Evolutionary conservation across 73 alveolate species (phyloP).

Genomic region (Effrenium voratum): DNA sequence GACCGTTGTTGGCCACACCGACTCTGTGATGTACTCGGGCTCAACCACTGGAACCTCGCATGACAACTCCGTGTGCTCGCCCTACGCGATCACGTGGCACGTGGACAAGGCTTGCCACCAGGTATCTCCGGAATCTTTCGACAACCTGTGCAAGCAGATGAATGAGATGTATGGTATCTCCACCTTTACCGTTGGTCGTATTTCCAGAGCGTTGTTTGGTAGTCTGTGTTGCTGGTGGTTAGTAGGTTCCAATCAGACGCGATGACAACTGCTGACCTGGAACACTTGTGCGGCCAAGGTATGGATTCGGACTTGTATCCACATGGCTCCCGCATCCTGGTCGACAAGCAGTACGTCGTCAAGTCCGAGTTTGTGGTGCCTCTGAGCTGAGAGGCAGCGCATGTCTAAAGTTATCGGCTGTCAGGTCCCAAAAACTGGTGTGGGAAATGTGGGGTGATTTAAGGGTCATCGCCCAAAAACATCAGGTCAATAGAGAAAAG

Average conservation of each 20-base stretch:
- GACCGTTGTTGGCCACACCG: conserved; percentile 34
- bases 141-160: conserved; percentile 41
- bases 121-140: conserved; percentile 32
- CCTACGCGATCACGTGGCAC: conserved; percentile 36
- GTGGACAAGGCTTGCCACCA: conserved; percentile 22
- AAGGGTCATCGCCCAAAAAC: too few species aligned
- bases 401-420: too few species aligned
- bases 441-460: too few species aligned
- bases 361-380: conserved; percentile 9
- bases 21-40: conserved; percentile 40
- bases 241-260: too few species aligned
- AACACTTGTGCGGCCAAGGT: too few species aligned
- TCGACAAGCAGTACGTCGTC: background rate
- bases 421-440: too few species aligned
- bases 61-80: conserved; percentile 37
- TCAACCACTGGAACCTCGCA: background rate
- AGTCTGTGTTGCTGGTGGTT: too few species aligned
- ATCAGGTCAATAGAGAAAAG: too few species aligned
- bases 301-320: conserved; percentile 19
- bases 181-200: too few species aligned
- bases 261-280: too few species aligned
- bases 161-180: conserved; percentile 40
- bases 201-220: too few species aligned
- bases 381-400: background rate
- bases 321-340: conserved; percentile 45